A percentile compares a stretch with the other conserved stretches of the same genome.
Conservation (phyloP, 164 flowering plant genomes). For the Kalanchoe fedtschenkoi region DNA sequence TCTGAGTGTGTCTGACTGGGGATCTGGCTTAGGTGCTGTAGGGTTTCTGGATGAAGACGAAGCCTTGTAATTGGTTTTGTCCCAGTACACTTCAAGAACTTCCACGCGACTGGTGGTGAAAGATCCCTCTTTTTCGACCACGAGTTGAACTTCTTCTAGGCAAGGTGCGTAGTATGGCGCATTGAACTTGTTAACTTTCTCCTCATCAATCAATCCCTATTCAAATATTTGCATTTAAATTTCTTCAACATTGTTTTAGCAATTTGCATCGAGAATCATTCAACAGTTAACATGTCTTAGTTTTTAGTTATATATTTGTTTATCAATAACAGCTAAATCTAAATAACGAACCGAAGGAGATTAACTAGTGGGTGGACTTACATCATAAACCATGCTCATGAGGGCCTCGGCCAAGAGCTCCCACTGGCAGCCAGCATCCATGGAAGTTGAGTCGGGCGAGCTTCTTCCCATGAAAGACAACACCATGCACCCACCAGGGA, state of each 20-base stretch:
- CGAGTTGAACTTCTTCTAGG: constrained; percentile 24
- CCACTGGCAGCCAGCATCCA: constrained; percentile 20
- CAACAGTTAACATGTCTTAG: too few relatives aligned
- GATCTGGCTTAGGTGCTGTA: not conserved
- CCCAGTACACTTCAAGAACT: constrained; percentile 29
- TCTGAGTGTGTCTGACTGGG: not conserved
- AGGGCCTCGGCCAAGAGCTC: constrained; percentile 26
- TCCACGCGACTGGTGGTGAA: constrained; percentile 24
- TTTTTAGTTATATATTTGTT: too few relatives aligned
- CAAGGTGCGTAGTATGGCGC: constrained; percentile 43
- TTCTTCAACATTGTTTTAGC: too few relatives aligned
- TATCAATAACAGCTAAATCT: too few relatives aligned
- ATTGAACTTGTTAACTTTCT: constrained; percentile 35
- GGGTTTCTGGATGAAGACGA: not conserved
- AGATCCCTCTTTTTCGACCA: constrained; percentile 36
- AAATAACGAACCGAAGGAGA: too few relatives aligned
- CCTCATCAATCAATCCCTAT: constrained; percentile 36
- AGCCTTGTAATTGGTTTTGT: constrained; percentile 13
- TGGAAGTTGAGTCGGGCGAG: constrained; percentile 17
- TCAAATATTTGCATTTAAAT: not conserved
- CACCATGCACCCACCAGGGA: constrained; percentile 29
- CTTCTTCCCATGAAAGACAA: constrained; percentile 28
- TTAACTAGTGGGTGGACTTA: not conserved
- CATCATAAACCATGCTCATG: constrained; percentile 23
- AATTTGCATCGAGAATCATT: too few relatives aligned